phyloP scores from a whole-genome alignment of 2,329 filamentous ascomycete species.

The Epichloe glyceriae region DNA sequence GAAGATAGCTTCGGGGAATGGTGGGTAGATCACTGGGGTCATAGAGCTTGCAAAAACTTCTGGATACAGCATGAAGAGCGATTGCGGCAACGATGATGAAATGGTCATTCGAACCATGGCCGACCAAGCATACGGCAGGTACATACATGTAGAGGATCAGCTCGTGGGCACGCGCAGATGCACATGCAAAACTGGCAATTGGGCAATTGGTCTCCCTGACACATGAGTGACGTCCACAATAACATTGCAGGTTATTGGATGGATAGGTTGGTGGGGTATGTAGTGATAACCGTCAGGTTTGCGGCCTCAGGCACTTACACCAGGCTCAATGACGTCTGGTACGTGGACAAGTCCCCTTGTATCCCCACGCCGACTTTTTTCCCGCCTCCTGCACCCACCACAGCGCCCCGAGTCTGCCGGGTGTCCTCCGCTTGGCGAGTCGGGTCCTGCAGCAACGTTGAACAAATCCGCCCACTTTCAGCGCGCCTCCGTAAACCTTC shows the following conservation, averaged over 20 bases:
- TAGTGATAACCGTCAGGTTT: too few species aligned
- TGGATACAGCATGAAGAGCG: conserved; percentile 66
- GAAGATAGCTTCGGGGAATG: conserved; percentile 93
- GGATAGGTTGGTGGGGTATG: too few species aligned
- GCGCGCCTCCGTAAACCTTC: not conserved
- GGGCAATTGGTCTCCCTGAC: too few species aligned
- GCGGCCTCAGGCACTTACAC: too few species aligned
- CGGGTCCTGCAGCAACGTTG: not conserved
- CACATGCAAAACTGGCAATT: too few species aligned
- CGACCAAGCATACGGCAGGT: too few species aligned
- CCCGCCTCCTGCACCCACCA: not conserved
- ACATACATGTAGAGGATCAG: too few species aligned
- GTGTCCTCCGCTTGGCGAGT: not conserved
- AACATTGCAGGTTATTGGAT: too few species aligned
- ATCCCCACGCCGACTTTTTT: conserved; percentile 3
- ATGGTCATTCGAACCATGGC: not conserved
- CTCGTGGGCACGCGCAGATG: too few species aligned
- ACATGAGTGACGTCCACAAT: too few species aligned
- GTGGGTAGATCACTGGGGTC: conserved; percentile 87
- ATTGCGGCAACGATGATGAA: conserved; percentile 50
- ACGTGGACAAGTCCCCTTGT: not conserved
- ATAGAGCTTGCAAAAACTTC: conserved; percentile 67
- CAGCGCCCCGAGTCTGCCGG: not conserved
- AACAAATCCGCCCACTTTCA: not conserved
- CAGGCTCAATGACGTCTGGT: conserved; percentile 1